Conservation (phyloP, 331 rosid genomes). For the Spiraea crenata region DNA sequence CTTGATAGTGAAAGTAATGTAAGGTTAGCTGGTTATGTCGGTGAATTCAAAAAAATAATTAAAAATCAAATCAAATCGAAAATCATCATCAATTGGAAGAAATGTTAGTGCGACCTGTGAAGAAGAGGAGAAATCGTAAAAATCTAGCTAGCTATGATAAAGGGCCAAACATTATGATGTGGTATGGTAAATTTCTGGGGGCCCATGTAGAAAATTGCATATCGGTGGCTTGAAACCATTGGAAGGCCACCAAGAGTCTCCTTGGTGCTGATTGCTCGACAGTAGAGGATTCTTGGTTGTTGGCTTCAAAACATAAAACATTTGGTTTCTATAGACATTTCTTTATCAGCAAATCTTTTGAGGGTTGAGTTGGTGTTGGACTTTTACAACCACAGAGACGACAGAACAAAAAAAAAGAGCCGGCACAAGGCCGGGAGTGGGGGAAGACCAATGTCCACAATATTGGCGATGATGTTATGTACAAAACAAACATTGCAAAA, state of each 20-base stretch:
- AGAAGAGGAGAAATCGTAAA: no score
- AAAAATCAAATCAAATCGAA: no score
- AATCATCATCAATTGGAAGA: no score
- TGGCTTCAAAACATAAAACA: not conserved
- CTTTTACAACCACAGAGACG: constrained; percentile 5
- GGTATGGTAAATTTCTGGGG: not conserved
- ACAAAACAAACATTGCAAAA: no score
- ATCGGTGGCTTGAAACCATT: not conserved
- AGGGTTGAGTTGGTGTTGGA: constrained; percentile 11
- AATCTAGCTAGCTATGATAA: no score
- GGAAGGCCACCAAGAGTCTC: constrained; percentile 7
- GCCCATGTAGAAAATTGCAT: not conserved
- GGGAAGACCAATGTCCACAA: not conserved
- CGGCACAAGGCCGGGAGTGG: not conserved
- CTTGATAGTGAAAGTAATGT: no score
- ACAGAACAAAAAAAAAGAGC: constrained; percentile 9
- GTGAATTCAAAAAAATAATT: no score
- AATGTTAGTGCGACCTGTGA: no score
- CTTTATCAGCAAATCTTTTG: not conserved
- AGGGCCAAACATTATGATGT: no score
- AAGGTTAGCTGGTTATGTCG: no score
- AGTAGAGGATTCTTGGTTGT: not conserved
- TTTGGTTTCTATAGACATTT: constrained; percentile 1
- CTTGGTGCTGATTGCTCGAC: constrained; percentile 11
- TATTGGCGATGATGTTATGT: not conserved